Conservation (phyloP, 768 basidiomycete genomes). For the Auriscalpium vulgare region DNA sequence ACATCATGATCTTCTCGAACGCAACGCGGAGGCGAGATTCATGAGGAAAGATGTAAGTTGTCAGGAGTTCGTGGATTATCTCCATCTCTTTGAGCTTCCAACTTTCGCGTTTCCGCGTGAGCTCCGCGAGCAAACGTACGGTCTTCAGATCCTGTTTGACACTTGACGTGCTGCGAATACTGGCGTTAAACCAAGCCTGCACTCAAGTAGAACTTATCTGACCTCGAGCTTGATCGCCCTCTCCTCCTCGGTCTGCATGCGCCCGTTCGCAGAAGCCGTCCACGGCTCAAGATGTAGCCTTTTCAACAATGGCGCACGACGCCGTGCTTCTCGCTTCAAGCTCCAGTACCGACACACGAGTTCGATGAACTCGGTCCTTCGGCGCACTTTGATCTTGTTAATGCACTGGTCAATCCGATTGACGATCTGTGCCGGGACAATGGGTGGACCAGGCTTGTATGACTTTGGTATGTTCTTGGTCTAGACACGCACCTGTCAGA, state of each 20-base stretch:
- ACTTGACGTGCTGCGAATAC: conserved; percentile 41
- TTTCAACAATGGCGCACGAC: conserved; percentile 92
- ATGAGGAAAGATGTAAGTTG: conserved; percentile 57
- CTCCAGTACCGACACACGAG: conserved; percentile 93
- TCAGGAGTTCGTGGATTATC: conserved; percentile 58
- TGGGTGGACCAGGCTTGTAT: conserved; percentile 87
- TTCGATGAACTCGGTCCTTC: conserved; percentile 70
- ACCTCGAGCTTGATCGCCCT: conserved; percentile 79
- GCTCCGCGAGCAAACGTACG: conserved; percentile 56
- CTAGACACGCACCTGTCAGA: conserved; percentile 30
- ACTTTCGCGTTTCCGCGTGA: conserved; percentile 71
- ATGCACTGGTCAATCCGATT: conserved; percentile 73
- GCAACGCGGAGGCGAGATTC: conserved; percentile 50
- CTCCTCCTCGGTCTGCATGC: conserved; percentile 72
- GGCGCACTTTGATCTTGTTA: conserved; percentile 56
- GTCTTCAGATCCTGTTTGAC: conserved; percentile 67
- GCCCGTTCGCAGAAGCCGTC: conserved; percentile 71
- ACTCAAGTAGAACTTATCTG: conserved; percentile 17
- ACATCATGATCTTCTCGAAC: conserved; percentile 69
- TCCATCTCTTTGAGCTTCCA: conserved; percentile 68
- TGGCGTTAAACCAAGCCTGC: neutral
- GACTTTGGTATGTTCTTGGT: conserved; percentile 92
- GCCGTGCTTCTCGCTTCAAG: conserved; percentile 84
- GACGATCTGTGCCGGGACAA: conserved; percentile 83
- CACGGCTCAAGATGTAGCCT: conserved; percentile 93